Evolutionary conservation across 176 grass and related monocot genomes (phyloP).

Genomic region (Oryza nivara): DNA sequence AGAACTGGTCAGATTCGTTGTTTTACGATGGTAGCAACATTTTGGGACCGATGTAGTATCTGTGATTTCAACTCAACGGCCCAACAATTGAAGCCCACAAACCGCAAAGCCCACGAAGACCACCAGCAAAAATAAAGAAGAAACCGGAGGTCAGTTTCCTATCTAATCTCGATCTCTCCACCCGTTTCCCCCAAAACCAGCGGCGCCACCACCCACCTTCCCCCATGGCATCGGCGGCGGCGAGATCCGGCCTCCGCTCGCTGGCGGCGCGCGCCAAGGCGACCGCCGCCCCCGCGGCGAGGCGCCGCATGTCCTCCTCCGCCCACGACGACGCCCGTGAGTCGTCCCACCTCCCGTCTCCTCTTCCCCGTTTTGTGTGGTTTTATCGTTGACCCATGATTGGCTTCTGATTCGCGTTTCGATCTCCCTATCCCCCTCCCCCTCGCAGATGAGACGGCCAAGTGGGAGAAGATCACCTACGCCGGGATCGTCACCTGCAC

Average conservation of each 20-base stretch:
- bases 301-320: constrained; percentile 70
- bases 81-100: not conserved
- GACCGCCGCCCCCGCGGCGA: constrained; percentile 28
- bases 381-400: not conserved
- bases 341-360: constrained; percentile 23
- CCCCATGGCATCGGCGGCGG: constrained; percentile 64
- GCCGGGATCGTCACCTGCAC: constrained; percentile 69
- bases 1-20: no score
- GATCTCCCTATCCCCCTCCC: not conserved
- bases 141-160: not conserved
- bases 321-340: constrained; percentile 73
- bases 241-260: constrained; percentile 73
- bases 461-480: constrained; percentile 98
- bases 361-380: not conserved
- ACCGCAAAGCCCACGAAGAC: not conserved
- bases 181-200: constrained; percentile 16
- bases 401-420: constrained; percentile 17
- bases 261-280: constrained; percentile 54
- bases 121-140: not conserved
- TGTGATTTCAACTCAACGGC: not conserved
- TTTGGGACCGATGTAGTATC: no score
- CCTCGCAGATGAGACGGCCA: constrained; percentile 73
- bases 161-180: not conserved
- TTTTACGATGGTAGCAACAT: no score
- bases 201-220: constrained; percentile 16